Conservation (phyloP, 2,329 filamentous ascomycete species). For the Phyllosticta paracitricarpa region DNA sequence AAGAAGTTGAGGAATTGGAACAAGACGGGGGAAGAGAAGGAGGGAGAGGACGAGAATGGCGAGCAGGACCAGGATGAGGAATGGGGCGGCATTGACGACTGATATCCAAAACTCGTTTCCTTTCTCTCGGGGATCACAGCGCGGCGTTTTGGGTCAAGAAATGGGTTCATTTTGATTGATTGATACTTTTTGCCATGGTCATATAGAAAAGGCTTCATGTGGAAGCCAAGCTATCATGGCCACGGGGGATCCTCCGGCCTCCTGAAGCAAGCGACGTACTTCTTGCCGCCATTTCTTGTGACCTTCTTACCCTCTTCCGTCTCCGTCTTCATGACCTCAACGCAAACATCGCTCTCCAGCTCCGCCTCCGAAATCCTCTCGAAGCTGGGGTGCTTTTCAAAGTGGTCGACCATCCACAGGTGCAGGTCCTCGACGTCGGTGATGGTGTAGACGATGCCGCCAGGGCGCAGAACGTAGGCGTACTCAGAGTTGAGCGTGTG, state of each 20-base stretch:
- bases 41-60: constrained; percentile 30
- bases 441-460: constrained; percentile 88
- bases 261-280: constrained; percentile 83
- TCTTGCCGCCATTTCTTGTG: constrained; percentile 75
- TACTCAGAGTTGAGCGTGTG: constrained; percentile 86
- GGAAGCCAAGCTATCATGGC: constrained; percentile 31
- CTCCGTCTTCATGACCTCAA: constrained; percentile 64
- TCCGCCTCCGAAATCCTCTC: constrained; percentile 62
- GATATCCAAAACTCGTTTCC: constrained; percentile 16
- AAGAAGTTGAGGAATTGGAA: constrained; percentile 57
- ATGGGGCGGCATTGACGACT: constrained; percentile 63
- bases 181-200: constrained; percentile 7
- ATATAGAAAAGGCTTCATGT: neutral
- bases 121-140: constrained; percentile 15
- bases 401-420: constrained; percentile 83
- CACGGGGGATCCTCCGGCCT: constrained; percentile 71
- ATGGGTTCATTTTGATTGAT: constrained; percentile 1
- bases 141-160: constrained; percentile 19
- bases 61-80: constrained; percentile 42
- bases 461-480: constrained; percentile 72
- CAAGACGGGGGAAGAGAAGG: constrained; percentile 11
- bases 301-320: constrained; percentile 99
- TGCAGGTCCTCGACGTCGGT: constrained; percentile 95
- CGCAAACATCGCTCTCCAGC: constrained; percentile 58
- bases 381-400: constrained; percentile 68